Evolutionary conservation across 2,329 filamentous ascomycete species (phyloP), one percentile per base, ranked within the genome.

Genomic region (Torrubiella hemipterigena): DNA sequence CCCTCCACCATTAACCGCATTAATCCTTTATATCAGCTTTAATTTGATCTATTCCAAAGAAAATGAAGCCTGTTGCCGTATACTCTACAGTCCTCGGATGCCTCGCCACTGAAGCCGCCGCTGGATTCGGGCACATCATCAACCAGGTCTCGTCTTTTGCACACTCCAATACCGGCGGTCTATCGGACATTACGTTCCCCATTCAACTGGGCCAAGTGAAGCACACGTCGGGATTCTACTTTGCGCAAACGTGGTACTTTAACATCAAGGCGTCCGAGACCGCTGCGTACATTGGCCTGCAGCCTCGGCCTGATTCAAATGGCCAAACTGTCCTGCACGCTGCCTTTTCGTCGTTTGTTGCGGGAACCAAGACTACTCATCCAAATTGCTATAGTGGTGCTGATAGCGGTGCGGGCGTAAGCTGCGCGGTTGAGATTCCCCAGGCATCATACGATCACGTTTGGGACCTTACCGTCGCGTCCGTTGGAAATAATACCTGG

Each of bases 321-420:
- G 37, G 40, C 16, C 21, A 33, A 8, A 33, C 26, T 13, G 33
- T 37, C 11, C 29, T 46, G 16, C 43, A 40, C 24, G 41, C 24
- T 16, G 38, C 39, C 32, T 47, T 44, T 34, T 46, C 45, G 7
- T 38, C 38, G 4, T 47, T 45, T 29, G 29, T 37, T 11, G 15
- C 5, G 1, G 41, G 40, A 15, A 36, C 43, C 5, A 46, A 31
- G 1, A 38, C 38, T 2, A 14, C 8, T 6, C 31, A 46, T 17
- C 11, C 32, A 1, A 42, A 43, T 20, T 47, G 49, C 42, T 3
- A 42, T 27, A 1, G 41, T 29, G 33, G 48, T 18, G 41, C 51
- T 35, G 41, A 54, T 31, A 34, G 44, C 34, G 28, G 46, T 26
- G 40, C 47, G 31, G 33, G 42, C 8, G 35, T 46, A n/a, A 42